Evolutionary conservation across 768 basidiomycete genomes (phyloP).

Genomic region (Mycena pura): DNA sequence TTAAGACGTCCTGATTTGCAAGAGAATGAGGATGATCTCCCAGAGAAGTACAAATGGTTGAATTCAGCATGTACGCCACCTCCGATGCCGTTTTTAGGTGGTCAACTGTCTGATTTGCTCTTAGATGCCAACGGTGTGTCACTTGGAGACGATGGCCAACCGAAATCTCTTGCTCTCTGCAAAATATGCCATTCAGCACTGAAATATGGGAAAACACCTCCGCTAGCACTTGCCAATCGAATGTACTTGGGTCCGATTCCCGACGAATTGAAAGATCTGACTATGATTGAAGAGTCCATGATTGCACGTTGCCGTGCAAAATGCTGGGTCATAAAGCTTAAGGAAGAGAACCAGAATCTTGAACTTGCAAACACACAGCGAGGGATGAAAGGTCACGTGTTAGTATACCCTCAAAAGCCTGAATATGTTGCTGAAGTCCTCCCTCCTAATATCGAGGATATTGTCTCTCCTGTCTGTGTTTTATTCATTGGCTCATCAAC

Average conservation of each 20-base stretch:
- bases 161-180: background rate
- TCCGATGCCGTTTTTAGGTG: too few species aligned
- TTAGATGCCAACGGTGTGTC: too few species aligned
- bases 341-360: background rate
- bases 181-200: background rate
- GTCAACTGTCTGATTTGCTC: too few species aligned
- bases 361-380: constrained; percentile 8
- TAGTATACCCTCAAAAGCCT: constrained; percentile 33
- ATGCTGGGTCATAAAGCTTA: constrained; percentile 14
- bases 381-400: constrained; percentile 33
- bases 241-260: background rate
- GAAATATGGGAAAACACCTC: background rate
- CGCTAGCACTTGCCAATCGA: background rate
- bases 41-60: too few species aligned
- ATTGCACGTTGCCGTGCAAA: constrained; percentile 32
- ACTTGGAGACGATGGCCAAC: too few species aligned
- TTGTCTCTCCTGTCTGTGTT: constrained; percentile 31
- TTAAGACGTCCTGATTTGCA: too few species aligned
- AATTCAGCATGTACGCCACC: too few species aligned
- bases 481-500: constrained; percentile 30
- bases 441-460: constrained; percentile 29
- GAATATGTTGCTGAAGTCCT: constrained; percentile 15
- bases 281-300: constrained; percentile 32
- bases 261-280: constrained; percentile 2
- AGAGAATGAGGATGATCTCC: too few species aligned